Conservation (phyloP, 306 rosid species). For the barrel medic (Medicago truncatula) region MtrunA17r5.0-ANR NC_053048.1:32508501-32509000, state of each 20-base stretch:
- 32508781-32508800: neutral
- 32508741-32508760: neutral
- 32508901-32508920: neutral
- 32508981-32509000: neutral
- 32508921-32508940: neutral
- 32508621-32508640: neutral
- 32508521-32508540: neutral
- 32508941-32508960: neutral
- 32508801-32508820: conserved; percentile 22
- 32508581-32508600: neutral
- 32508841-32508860: neutral
- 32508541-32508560: conserved; percentile 3
- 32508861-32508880: neutral
- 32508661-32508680: conserved; percentile 1
- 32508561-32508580: neutral
- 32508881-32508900: conserved; percentile 18
- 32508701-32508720: neutral
- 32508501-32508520: too few species aligned
- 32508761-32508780: neutral
- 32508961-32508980: neutral
- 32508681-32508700: neutral
- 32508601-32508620: neutral
- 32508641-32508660: neutral
- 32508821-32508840: neutral
- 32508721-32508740: conserved; percentile 15